Evolutionary conservation across 768 basidiomycete species (phyloP).

Genomic region (Cubamyces lactineus): DNA sequence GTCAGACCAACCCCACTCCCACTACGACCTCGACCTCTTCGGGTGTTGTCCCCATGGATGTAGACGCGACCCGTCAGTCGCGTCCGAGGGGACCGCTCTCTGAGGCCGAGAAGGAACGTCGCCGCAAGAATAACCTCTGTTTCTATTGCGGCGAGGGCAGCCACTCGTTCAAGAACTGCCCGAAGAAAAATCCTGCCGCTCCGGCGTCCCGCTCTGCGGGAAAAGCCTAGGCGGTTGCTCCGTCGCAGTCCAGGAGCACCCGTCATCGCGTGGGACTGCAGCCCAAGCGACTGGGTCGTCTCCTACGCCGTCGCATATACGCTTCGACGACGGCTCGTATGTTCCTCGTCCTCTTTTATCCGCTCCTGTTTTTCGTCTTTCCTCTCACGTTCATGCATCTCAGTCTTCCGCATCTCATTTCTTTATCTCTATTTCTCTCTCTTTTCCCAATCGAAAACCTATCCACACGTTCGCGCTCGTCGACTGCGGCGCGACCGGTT

Average conservation of each 20-base stretch:
- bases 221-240: slow-evolving; percentile 29
- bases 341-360: slow-evolving; percentile 11
- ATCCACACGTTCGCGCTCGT: slow-evolving; percentile 41
- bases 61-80: slow-evolving; percentile 19
- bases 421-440: slow-evolving; percentile 27
- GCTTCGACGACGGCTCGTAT: slow-evolving; percentile 9
- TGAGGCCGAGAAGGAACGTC: slow-evolving; percentile 19
- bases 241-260: slow-evolving; percentile 24
- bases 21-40: neutral
- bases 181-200: slow-evolving; percentile 20
- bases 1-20: neutral
- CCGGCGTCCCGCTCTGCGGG: slow-evolving; percentile 16
- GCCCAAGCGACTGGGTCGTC: neutral
- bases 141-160: slow-evolving; percentile 38
- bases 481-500: slow-evolving; percentile 41
- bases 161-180: slow-evolving; percentile 36
- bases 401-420: slow-evolving; percentile 27
- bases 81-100: neutral
- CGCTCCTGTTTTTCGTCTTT: slow-evolving; percentile 20
- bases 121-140: slow-evolving; percentile 34
- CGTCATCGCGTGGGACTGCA: slow-evolving; percentile 17
- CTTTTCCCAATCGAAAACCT: slow-evolving; percentile 36
- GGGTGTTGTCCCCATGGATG: slow-evolving; percentile 21
- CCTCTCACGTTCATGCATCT: slow-evolving; percentile 8
- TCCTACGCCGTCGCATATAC: slow-evolving; percentile 1